Conservation (phyloP, 2,329 filamentous ascomycete species). For the Albifimbria verrucaria region DNA sequence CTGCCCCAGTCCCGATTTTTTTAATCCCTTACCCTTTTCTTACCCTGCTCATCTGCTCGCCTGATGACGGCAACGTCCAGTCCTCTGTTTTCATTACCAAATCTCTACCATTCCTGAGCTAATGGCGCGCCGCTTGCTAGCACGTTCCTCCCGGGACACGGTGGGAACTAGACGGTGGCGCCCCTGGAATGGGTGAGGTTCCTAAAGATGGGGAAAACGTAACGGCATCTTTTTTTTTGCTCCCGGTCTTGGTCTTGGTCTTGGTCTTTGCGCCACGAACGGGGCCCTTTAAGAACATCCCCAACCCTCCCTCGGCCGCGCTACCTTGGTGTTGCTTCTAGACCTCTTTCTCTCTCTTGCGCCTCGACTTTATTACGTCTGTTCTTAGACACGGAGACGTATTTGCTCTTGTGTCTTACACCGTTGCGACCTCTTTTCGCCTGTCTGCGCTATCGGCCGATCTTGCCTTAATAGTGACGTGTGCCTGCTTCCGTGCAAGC, state of each 20-base stretch:
- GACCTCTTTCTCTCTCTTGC: neutral
- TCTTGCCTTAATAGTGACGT: neutral
- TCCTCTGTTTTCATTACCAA: conserved; percentile 48
- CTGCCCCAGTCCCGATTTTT: conserved; percentile 9
- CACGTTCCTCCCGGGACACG: conserved; percentile 8
- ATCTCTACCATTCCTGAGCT: conserved; percentile 32
- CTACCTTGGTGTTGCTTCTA: neutral
- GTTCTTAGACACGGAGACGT: neutral
- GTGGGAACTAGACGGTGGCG: neutral
- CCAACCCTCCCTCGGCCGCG: neutral
- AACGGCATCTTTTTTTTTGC: conserved; percentile 3
- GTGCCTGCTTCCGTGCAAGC: neutral
- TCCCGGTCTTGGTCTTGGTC: neutral
- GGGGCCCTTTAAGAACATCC: neutral
- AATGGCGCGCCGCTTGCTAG: conserved; percentile 25
- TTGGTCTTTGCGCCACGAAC: neutral
- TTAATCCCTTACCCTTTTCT: conserved; percentile 2
- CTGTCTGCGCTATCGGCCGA: too few species aligned
- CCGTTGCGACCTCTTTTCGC: too few species aligned
- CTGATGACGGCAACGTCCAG: conserved; percentile 28
- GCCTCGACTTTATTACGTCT: neutral
- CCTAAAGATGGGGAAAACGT: neutral
- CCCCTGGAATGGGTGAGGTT: neutral
- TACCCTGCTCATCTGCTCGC: conserved; percentile 1
- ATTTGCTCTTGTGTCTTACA: neutral